These are phyloP conservation scores for Setomelanomma holmii DNA, from an alignment of 2,329 filamentous ascomycete genomes.

Conservation along the genomic window DNA sequence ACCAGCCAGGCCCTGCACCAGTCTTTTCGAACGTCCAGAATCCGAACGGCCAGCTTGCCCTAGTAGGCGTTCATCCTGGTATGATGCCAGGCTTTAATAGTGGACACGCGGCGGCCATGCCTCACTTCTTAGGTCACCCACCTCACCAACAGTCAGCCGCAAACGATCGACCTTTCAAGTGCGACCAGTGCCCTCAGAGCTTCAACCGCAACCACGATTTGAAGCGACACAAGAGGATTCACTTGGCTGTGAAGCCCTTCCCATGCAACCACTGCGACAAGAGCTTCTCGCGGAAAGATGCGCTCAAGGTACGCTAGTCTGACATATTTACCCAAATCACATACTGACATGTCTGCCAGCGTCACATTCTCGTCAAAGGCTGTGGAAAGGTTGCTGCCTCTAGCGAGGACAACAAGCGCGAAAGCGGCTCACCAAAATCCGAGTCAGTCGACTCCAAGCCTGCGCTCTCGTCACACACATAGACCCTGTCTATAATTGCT, in stretches of 20 bases:
- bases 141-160: constrained; percentile 59
- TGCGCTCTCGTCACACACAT: constrained; percentile 32
- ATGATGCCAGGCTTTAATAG: constrained; percentile 68
- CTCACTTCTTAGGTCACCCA: constrained; percentile 64
- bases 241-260: constrained; percentile 93
- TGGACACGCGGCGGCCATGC: constrained; percentile 69
- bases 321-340: no score
- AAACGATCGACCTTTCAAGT: constrained; percentile 91
- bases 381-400: constrained; percentile 61
- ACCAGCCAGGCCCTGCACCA: constrained; percentile 62
- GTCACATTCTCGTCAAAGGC: constrained; percentile 72
- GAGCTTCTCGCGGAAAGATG: constrained; percentile 96
- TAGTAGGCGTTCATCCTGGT: constrained; percentile 67
- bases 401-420: constrained; percentile 42
- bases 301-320: constrained; percentile 93
- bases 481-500: constrained; percentile 7
- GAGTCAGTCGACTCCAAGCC: constrained; percentile 40
- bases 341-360: no score
- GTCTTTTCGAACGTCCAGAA: constrained; percentile 82
- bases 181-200: constrained; percentile 87
- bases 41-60: constrained; percentile 73
- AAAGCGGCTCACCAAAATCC: constrained; percentile 43
- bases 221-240: constrained; percentile 94
- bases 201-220: constrained; percentile 97
- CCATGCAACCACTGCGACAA: constrained; percentile 92